Evolutionary conservation across 768 basidiomycete species (phyloP), one percentile per base, ranked within the genome.

Genomic region (Asterophora lycoperdoides): DNA sequence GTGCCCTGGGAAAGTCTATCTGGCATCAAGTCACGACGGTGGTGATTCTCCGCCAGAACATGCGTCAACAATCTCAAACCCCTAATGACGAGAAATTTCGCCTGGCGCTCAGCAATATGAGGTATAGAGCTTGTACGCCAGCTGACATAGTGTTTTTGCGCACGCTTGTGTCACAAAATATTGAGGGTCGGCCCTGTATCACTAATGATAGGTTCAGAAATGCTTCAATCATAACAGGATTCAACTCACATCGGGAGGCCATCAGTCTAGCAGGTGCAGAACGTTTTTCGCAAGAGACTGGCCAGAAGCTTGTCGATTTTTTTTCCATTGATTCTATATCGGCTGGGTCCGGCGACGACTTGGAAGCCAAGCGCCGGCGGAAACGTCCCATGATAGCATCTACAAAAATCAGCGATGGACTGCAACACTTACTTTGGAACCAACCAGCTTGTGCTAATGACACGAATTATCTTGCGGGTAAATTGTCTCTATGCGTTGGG

Each of bases 121-220:
- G 66, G 26, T 74, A 71, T 48, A 63, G 61, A n/a, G 54, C 65
- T 0, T 76, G 73, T 54, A 73, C 69, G 1, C 5, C 14, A 1
- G 64, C 57, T 17, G 73, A 77, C 50, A 49, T 76, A 8, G 30
- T n/a, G 1, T 70, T 74, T 49, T 49, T 76, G 3, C 23, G 52
- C n/a, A n/a, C n/a, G n/a, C n/a, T n/a, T n/a, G n/a, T n/a, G n/a
- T n/a, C n/a, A n/a, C n/a, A n/a, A n/a, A n/a, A n/a, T n/a, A n/a
- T n/a, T n/a, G n/a, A n/a, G n/a, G n/a, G n/a, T n/a, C n/a, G n/a
- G n/a, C n/a, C 7, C n/a, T 11, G 39, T 48, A 1, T 66, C n/a
- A 32, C 40, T 23, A 44, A 50, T 2, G 37, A 53, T 8, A 23
- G 41, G 2, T 74, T 71, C 43, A 26, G 62, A 17, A 52, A 69